Evolutionary conservation across 2,329 filamentous ascomycete genomes (phyloP).

Genomic region (Verticillium dahliae): DNA sequence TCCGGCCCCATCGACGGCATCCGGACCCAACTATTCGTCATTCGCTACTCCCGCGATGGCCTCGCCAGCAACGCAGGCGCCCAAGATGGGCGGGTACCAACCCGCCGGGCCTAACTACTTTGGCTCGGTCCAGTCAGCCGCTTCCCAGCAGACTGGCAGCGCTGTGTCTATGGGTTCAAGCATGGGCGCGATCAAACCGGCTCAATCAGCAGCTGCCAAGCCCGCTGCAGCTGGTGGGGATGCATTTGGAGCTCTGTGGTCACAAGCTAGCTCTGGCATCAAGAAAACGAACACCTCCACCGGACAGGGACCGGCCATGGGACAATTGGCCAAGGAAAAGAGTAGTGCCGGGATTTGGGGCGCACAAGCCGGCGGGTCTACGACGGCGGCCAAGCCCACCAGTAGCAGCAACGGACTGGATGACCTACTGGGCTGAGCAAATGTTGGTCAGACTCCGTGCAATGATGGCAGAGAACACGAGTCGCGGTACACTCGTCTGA

Average conservation of each 20-base stretch:
- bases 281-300: conserved; percentile 63
- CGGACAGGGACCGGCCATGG: conserved; percentile 69
- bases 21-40: conserved; percentile 57
- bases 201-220: conserved; percentile 42
- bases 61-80: conserved; percentile 33
- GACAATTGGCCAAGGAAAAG: conserved; percentile 97
- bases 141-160: conserved; percentile 13
- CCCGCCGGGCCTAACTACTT: conserved; percentile 88
- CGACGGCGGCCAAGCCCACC: conserved; percentile 19
- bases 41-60: conserved; percentile 43
- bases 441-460: not conserved
- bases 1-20: conserved; percentile 51
- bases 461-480: not conserved
- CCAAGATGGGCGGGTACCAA: conserved; percentile 63
- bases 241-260: conserved; percentile 85
- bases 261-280: conserved; percentile 63
- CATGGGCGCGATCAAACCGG: conserved; percentile 41
- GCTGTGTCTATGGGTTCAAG: conserved; percentile 12
- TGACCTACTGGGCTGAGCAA: conserved; percentile 39
- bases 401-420: conserved; percentile 30
- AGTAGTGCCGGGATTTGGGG: conserved; percentile 94
- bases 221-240: conserved; percentile 62
- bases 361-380: conserved; percentile 41
- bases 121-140: conserved; percentile 62
- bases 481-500: not conserved